phyloP scores from a whole-genome alignment of 192 early-diverging fungal genomes.

The Backusella australiensis region DNA sequence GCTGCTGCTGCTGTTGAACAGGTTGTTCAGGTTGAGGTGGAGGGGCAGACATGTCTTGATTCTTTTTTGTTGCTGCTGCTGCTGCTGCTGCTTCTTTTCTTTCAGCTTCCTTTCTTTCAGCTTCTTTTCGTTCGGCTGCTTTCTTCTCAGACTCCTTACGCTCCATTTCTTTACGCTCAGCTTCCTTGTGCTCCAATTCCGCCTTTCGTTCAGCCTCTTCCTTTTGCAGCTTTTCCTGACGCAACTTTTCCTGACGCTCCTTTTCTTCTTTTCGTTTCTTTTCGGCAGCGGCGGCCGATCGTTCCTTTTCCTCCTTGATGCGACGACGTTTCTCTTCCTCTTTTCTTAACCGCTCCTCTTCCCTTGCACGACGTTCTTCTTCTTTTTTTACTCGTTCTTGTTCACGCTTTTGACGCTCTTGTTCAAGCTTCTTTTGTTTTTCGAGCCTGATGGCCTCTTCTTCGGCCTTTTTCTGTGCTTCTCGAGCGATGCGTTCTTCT shows the following conservation, averaged over 20 bases:
- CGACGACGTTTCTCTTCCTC: background rate
- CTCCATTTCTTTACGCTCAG: background rate
- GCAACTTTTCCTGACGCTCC: background rate
- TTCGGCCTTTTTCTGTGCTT: background rate
- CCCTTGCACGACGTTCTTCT: constrained; percentile 8
- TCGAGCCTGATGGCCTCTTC: background rate
- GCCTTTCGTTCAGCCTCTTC: background rate
- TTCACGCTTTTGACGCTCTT: constrained; percentile 33
- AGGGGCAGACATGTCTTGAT: background rate
- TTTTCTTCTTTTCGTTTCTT: constrained; percentile 11
- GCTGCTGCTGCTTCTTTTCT: background rate
- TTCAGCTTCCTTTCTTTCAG: background rate
- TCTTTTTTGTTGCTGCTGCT: background rate
- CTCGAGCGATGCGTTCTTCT: constrained; percentile 34
- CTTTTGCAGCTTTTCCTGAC: background rate
- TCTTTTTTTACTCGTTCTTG: constrained; percentile 40
- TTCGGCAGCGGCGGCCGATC: background rate
- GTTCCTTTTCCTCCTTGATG: background rate
- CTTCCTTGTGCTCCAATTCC: background rate
- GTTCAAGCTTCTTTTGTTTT: constrained; percentile 1
- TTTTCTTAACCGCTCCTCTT: constrained; percentile 14
- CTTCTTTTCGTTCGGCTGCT: background rate
- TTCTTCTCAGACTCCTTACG: background rate
- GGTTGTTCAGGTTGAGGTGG: background rate
- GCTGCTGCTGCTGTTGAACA: background rate